Evolutionary conservation across 2,329 filamentous ascomycete genomes (phyloP), one percentile per base, ranked within the genome.

Genomic region (Cytospora mali): DNA sequence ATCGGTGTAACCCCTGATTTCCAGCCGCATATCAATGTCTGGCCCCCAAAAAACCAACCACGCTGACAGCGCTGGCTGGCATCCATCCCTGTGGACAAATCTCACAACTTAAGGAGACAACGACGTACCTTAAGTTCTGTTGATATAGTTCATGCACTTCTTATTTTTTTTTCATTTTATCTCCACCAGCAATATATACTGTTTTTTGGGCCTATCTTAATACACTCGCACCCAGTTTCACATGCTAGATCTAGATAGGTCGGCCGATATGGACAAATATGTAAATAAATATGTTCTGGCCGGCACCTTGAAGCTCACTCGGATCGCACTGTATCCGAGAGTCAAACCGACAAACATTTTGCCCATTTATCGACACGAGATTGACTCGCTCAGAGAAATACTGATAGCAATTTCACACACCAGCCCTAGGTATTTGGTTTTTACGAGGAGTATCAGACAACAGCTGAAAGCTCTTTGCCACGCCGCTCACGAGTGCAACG

Each of bases 1-100:
- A 29, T 35, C 49, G 54, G 53, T 49, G 46, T 31, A 53, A 55
- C 59, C 61, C 61, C 57, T 63, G 51, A 48, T 55, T 48, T 42
- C 18, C 35, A 48, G 52, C 51, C 58, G 49, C 39, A 28, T 39
- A 39, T 14, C 3, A 7, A 33, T 7, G n/a, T 25, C 6, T 39
- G n/a, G n/a, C n/a, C n/a, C n/a, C n/a, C n/a, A n/a, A n/a, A n/a
- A n/a, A n/a, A n/a, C n/a, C n/a, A n/a, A n/a, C n/a, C n/a, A n/a
- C n/a, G n/a, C n/a, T n/a, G n/a, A n/a, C n/a, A n/a, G n/a, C n/a
- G n/a, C n/a, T n/a, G 33, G 33, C 33, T 35, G 33, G 33, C 33
- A 35, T 35, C 33, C n/a, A n/a, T n/a, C n/a, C n/a, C 10, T 7
- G 33, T 16, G 18, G 33, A 35, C 18, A n/a, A n/a, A n/a, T n/a